Percentiles rank a stretch among this genome's conserved stretches.
Evolutionary conservation across 2,329 filamentous ascomycete genomes (phyloP).

Genomic region (Aspergillus sp.): DNA sequence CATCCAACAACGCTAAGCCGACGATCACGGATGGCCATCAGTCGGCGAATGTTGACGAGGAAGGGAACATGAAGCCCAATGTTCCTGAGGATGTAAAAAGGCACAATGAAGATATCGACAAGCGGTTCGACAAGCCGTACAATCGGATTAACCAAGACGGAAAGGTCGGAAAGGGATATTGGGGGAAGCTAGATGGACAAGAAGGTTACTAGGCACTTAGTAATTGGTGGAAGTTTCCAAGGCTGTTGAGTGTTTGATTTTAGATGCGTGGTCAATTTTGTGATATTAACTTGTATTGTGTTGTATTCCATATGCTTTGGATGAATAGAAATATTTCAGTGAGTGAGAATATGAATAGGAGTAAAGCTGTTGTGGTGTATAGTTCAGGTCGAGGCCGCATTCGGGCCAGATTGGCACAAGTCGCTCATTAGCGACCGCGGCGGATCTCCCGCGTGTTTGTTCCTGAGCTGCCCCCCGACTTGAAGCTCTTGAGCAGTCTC

Average conservation of each 20-base stretch:
- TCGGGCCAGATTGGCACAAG: constrained; percentile 1
- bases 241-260: not conserved
- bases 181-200: not conserved
- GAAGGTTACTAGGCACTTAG: not conserved
- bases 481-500: not conserved
- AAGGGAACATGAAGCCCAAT: constrained; percentile 27
- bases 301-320: not conserved
- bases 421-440: constrained; percentile 1
- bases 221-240: not conserved
- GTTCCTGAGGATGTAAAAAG: constrained; percentile 35
- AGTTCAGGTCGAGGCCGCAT: not conserved
- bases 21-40: constrained; percentile 32
- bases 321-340: not conserved
- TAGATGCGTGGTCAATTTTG: not conserved
- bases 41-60: constrained; percentile 29
- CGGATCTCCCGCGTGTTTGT: constrained; percentile 6
- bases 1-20: constrained; percentile 37
- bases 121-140: constrained; percentile 34
- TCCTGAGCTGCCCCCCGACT: not conserved
- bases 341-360: not conserved
- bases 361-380: not conserved
- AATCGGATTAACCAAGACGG: constrained; percentile 31
- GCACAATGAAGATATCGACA: constrained; percentile 36
- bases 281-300: not conserved
- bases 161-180: constrained; percentile 20